Base-by-base conservation (phyloP, 1,284 basidiomycete species). In the Malassezia caprae region DNA sequence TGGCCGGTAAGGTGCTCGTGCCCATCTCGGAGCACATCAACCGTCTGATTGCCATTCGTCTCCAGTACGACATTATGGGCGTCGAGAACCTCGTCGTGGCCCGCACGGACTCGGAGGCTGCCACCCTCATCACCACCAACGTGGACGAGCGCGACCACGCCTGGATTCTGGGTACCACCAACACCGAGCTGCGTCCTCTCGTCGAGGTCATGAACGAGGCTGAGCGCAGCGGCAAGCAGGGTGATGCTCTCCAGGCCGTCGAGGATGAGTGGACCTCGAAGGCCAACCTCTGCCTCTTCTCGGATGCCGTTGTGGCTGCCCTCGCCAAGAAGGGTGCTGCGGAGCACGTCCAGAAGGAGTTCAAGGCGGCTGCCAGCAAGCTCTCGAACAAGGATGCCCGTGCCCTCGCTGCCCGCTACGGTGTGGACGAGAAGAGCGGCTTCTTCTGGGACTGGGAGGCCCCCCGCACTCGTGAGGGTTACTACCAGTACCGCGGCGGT, bases 101-200 rank as follows among this genome's bases (percentile, higher is more conserved):
- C 8, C 81, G 84, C 56, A 87, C 84, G 48, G 84, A 86, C 74
- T 84, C 84, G 10, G 84, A 96, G 77, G 91, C 93, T 8, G 93
- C 93, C 3, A 96, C 91, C 1, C 83, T 98, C 64, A 88, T 98
- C 79, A 88, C 90, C 48, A 85, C 88, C 69, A 96, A 96, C 78
- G 89, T 98, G 61, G 94, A 98, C 77, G 84, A 86, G 68, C 86
- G 93, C 35, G 93, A 98, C 79, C 93, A 98, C 71, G 78, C 89
- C 28, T 98, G 96, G 80, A 91, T 98, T 75, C 83, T 96, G 31
- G 93, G 93, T 41, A 83, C 82, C 53, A 93, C 90, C 45, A 91
- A 94, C 76, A 75, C 86, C 10, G 63, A 73, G 35, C 76, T 82
- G 24, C 78, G 79, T 19, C 82, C 89, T 15, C 80, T 96, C 51